Base-by-base conservation (phyloP, 2,329 filamentous ascomycete species). In the Hymenoscyphus salicellus region DNA sequence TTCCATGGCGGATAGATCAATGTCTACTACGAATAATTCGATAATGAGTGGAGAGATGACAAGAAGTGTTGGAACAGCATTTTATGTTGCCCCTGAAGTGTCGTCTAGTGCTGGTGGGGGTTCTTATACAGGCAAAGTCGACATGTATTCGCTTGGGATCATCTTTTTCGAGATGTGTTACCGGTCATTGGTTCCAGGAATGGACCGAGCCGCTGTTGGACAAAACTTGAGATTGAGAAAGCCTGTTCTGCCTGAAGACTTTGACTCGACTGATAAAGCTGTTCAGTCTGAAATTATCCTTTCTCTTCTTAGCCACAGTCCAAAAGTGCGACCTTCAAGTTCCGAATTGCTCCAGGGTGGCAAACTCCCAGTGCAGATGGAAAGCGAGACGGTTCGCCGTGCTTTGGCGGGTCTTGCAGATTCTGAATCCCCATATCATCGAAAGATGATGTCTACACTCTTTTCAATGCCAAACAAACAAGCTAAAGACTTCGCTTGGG, bases 81-180 rank as follows among this genome's bases (percentile, higher is more conserved):
- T 95, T 64, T 99, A 99, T 73, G 91, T 96, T 63, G 95, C 95
- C 0, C 95, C 95, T 0, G 95, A 99, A 77, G 86, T 99, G 63
- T 88, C 90, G 65, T 92, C 91, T 1, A 85, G 85, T 5, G 88
- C 88, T 5, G 84, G 84, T 36, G 90, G 89, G 3, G 90, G 89
- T 2, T 88, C 88, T 66, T 98, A 98, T 75, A 96, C 91, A 65
- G 89, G 92, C 64, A 98, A 97, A 77, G 93, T 98, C 0, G 95
- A 99, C 79, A 98, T 99, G 94, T 99, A 95, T 75, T 97, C 94
- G 0, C 82, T 99, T 52, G 95, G 95, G 0, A 91, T 99, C 68
- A 98, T 99, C 64, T 96, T 99, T 79, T 98, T 97, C 71, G 95
- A 99, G 77, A 99, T 99, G 95, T 96, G 91, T 73, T 93, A 88